These are phyloP conservation scores for Aspergillus coremiiformis DNA, from an alignment of 495 filamentous ascomycete genomes.

Conservation along the genomic window DNA sequence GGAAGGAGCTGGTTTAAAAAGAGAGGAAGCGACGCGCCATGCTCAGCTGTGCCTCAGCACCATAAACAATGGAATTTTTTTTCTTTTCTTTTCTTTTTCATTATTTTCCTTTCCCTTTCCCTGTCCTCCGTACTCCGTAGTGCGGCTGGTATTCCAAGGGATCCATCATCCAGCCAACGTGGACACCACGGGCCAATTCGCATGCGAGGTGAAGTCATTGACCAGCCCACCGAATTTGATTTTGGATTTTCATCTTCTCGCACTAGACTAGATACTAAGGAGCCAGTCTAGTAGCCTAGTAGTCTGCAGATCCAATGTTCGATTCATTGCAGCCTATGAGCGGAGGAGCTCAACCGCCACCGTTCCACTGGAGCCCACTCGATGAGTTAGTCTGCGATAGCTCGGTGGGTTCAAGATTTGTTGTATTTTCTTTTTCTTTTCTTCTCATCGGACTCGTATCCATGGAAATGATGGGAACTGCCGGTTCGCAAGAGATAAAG, in stretches of 20 bases:
- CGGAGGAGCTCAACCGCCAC: neutral
- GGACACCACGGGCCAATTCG: neutral
- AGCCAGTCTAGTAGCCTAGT: too few species aligned
- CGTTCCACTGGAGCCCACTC: neutral
- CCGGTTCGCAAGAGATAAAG: neutral
- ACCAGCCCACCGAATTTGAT: neutral
- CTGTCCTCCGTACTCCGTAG: too few species aligned
- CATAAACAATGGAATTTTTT: neutral
- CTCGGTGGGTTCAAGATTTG: neutral
- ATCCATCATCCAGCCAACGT: slow-evolving; percentile 10
- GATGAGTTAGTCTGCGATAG: neutral
- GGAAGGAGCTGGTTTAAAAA: slow-evolving; percentile 12
- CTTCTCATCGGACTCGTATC: neutral
- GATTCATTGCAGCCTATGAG: neutral
- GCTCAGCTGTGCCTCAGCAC: slow-evolving; percentile 1
- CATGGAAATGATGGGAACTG: neutral
- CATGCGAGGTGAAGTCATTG: slow-evolving; percentile 9
- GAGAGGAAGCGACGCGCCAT: slow-evolving; percentile 4
- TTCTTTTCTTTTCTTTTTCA: slow-evolving; percentile 4
- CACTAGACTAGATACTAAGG: too few species aligned
- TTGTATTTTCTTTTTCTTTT: neutral
- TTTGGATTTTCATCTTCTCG: neutral
- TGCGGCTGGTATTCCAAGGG: too few species aligned
- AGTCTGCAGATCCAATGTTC: too few species aligned
- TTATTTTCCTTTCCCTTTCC: neutral